Conservation (phyloP, 179 eudicot genomes). For the Gypsophila paniculata region DNA sequence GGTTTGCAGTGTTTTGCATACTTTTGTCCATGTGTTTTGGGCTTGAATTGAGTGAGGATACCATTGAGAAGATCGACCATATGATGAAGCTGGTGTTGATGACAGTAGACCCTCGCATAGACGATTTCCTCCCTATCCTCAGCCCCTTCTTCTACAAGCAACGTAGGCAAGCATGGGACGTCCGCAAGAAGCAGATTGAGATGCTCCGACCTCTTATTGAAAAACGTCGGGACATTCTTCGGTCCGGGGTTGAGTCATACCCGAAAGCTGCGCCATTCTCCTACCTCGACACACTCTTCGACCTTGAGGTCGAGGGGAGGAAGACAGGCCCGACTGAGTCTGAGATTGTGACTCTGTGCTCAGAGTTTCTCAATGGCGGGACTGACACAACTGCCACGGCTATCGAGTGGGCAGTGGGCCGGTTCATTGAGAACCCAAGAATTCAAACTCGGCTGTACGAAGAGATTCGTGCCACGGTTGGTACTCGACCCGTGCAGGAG, state of each 20-base stretch:
- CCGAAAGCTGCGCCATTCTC: constrained; percentile 55
- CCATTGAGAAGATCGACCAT: constrained; percentile 50
- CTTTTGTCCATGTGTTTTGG: constrained; percentile 75
- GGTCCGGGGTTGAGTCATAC: constrained; percentile 36
- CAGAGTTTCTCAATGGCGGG: constrained; percentile 85
- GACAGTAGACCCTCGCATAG: constrained; percentile 64
- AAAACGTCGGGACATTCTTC: constrained; percentile 37
- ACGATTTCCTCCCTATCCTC: constrained; percentile 61
- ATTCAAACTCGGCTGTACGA: constrained; percentile 52
- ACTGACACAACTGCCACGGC: constrained; percentile 89
- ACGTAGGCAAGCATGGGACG: constrained; percentile 42
- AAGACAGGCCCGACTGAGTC: constrained; percentile 47
- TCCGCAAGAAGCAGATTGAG: constrained; percentile 51
- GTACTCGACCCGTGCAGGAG: constrained; percentile 48
- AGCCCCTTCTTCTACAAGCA: constrained; percentile 70
- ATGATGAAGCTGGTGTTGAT: constrained; percentile 70
- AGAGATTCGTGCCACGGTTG: constrained; percentile 52
- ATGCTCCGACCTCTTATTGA: constrained; percentile 55
- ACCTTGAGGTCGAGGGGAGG: constrained; percentile 59
- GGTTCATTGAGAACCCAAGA: constrained; percentile 60
- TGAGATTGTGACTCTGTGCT: constrained; percentile 72
- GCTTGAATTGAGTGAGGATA: constrained; percentile 63
- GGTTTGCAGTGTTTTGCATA: constrained; percentile 74
- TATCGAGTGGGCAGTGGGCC: constrained; percentile 74
- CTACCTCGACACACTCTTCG: constrained; percentile 71